Evolutionary conservation across 2,329 filamentous ascomycete genomes (phyloP).

Genomic region (Arthrobotrys megalospora): DNA sequence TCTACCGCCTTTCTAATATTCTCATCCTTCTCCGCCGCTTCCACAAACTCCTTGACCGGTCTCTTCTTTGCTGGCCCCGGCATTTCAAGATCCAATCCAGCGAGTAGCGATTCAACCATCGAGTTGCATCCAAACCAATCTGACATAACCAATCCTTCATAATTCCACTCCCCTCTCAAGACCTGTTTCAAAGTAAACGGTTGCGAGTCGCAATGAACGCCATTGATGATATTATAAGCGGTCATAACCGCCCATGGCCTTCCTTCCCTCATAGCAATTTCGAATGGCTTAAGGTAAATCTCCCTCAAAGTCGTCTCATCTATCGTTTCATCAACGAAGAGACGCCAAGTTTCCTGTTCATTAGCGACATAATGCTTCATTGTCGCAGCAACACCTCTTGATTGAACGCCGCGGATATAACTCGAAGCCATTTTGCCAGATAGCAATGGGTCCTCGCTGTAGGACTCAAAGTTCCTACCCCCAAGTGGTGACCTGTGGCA

Average conservation of each 20-base stretch:
- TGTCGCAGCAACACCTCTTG: constrained; percentile 77
- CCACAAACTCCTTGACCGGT: constrained; percentile 38
- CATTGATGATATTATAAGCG: constrained; percentile 78
- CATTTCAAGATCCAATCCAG: constrained; percentile 75
- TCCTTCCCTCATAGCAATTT: constrained; percentile 79
- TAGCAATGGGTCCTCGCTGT: constrained; percentile 79
- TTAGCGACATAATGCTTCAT: constrained; percentile 84
- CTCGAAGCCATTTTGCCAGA: constrained; percentile 78
- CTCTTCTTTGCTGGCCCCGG: constrained; percentile 67
- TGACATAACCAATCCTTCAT: constrained; percentile 67
- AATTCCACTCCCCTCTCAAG: constrained; percentile 66
- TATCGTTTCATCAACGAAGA: constrained; percentile 77
- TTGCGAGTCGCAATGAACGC: constrained; percentile 70
- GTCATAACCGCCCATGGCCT: constrained; percentile 79
- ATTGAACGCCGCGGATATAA: constrained; percentile 76
- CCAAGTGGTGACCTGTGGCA: constrained; percentile 86
- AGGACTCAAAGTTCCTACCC: constrained; percentile 89
- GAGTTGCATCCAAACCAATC: constrained; percentile 70
- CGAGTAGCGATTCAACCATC: constrained; percentile 71
- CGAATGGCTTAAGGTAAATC: constrained; percentile 81
- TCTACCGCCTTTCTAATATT: constrained; percentile 39
- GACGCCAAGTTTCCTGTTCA: constrained; percentile 79
- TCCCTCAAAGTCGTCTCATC: constrained; percentile 78
- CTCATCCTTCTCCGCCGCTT: constrained; percentile 43
- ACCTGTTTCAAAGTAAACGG: constrained; percentile 63